Evolutionary conservation across 2,329 filamentous ascomycete genomes (phyloP), one percentile per base, ranked within the genome.

Genomic region (Lachnellula cervina): DNA sequence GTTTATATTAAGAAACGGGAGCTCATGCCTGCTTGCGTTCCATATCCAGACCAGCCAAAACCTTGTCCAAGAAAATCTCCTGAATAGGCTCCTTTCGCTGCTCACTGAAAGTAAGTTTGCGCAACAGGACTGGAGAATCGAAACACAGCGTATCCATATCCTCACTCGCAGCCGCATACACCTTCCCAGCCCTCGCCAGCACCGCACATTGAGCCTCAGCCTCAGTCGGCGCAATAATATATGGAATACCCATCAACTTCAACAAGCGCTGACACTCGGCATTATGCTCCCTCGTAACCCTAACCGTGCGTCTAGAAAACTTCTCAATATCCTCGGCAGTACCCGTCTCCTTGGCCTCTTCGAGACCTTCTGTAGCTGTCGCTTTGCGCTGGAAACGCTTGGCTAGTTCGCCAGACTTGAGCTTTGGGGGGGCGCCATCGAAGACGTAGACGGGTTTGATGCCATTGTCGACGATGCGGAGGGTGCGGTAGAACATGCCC

Each of bases 111-210:
- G 94, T 99, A 61, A 99, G 81, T 74, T 99, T 92, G 49, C 94
- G 83, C 61, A 99, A 76, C 47, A 99, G 76, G 57, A 99, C 92
- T 0, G 94, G 94, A 51, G 92, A 81, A 67, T 97, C 86, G 73
- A 99, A 99, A 68, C 93, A 97, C 54, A 99, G 77, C 0, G 94
- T 99, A 70, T 99, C 94, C 94, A 99, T 99, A 74, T 99, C 94
- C 74, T 99, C 94, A 62, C 89, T 96, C 2, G 94, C 94, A 19
- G 94, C 94, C 3, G 92, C 94, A 71, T 95, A 99, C 51, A 99
- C 94, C 75, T 97, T 97, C 38, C 91, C 93, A 5, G 89, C 92
- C 59, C 88, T 80, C 0, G 94, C 94, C 59, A 99, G 79, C 42
- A 87, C 88, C 3, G 94, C 94, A 71, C 94, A 99, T 71, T 99